A percentile compares a stretch with the other conserved stretches of the same genome.
phyloP scores from a whole-genome alignment of 2,329 filamentous ascomycete genomes.

The Fusarium miscanthi region DNA sequence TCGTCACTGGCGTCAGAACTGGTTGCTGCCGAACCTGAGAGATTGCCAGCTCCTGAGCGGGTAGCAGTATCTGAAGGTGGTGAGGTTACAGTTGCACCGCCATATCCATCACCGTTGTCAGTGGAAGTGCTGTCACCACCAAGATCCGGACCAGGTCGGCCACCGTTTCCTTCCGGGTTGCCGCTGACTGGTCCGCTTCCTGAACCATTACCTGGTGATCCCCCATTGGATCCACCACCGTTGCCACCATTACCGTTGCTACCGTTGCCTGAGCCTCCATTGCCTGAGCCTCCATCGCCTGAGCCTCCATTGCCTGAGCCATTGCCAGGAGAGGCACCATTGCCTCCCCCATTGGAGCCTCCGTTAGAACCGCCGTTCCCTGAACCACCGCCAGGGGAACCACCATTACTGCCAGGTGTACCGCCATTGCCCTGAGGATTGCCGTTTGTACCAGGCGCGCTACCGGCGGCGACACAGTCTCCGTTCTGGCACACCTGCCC shows the following conservation, averaged over 20 bases:
- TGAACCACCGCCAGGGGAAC: not conserved
- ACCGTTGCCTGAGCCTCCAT: not conserved
- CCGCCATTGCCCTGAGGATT: not conserved
- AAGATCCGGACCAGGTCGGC: conserved; percentile 1
- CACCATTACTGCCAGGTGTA: not conserved
- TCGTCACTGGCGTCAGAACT: not conserved
- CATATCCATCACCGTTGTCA: not conserved
- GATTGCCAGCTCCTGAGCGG: not conserved
- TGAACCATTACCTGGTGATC: not conserved
- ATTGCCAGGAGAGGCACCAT: not conserved
- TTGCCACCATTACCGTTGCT: not conserved
- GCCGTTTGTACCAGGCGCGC: not conserved
- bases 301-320: not conserved
- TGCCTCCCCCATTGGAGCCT: not conserved
- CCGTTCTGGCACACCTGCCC: conserved; percentile 16
- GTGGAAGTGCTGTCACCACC: not conserved
- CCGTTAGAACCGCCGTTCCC: not conserved
- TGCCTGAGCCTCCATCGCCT: not conserved
- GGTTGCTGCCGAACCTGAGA: not conserved
- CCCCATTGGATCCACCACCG: not conserved
- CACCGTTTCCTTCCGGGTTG: not conserved
- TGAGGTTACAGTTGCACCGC: not conserved
- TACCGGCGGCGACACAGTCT: not conserved
- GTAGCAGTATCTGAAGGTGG: not conserved
- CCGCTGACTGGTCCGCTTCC: not conserved